Evolutionary conservation across 257 asterid species (phyloP), one percentile per base, ranked within the genome.

Genomic region (Prunella vulgaris): DNA sequence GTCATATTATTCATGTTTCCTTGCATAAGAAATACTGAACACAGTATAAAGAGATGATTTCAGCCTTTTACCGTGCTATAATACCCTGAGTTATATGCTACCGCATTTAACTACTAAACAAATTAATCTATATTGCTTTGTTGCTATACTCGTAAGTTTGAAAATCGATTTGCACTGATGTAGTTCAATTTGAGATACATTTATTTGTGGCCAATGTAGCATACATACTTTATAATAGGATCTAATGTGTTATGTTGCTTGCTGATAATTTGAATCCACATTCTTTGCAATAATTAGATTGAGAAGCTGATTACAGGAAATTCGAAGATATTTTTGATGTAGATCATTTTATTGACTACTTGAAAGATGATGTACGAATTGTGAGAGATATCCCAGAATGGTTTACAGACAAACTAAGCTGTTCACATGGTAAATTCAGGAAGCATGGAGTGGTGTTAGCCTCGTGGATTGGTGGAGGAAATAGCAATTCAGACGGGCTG

Each of bases 351-450:
- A 85, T 91, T 75, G 93, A 91, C 80, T 94, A 91, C 79, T 86
- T 94, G 81, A 91, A 84, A 85, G 82, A 89, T 73, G 99, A 91
- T 73, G 97, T 94, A 58, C 89, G 72, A 68, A 94, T 94, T 20
- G 97, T 94, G 71, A 96, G 90, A 15, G 98, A 94, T 81, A 88
- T 94, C 60, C 99, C 99, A 7, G 90, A 86, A 27, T 94, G 99
- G 99, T 94, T 94, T 84, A 89, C 99, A n/a, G 98, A 94, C 84
- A 86, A 83, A 70, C 97, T 59, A 98, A 94, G 85, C 83, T 94
- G 74, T 94, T 91, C 86, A 77, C n/a, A n/a, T n/a, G n/a, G n/a
- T n/a, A n/a, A n/a, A n/a, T n/a, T n/a, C n/a, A n/a, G n/a, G n/a
- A n/a, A n/a, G n/a, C n/a, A n/a, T n/a, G n/a, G n/a, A n/a, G n/a